Evolutionary conservation across 345 rosid genomes (phyloP).

Genomic region (Eucalyptus pumila): DNA sequence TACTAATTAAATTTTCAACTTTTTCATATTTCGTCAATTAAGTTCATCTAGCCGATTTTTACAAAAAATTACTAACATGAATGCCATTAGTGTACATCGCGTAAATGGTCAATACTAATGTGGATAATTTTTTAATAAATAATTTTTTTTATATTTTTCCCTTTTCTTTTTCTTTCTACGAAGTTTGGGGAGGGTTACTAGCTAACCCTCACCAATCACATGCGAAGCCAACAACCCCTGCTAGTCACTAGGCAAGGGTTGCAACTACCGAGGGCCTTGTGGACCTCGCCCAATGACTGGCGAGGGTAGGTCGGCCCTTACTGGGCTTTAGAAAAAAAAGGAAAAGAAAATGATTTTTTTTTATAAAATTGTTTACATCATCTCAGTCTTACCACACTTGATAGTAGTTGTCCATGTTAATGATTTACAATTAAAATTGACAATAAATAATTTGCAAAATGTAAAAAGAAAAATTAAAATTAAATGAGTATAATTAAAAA

Average conservation of each 20-base stretch:
- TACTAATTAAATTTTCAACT: rapidly evolving
- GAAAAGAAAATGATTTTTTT: too few species aligned
- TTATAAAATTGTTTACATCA: too few species aligned
- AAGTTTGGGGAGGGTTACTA: not conserved
- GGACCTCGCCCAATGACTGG: rapidly evolving
- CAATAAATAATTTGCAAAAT: rapidly evolving
- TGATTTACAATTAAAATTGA: rapidly evolving
- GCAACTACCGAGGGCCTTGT: rapidly evolving
- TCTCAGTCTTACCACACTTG: rapidly evolving
- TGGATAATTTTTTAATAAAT: rapidly evolving
- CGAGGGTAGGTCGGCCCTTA: rapidly evolving
- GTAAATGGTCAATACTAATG: rapidly evolving
- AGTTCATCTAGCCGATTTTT: too few species aligned
- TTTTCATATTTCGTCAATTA: too few species aligned
- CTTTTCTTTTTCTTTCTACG: too few species aligned
- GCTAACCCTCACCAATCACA: rapidly evolving
- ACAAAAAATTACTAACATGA: rapidly evolving
- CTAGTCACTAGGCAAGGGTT: rapidly evolving
- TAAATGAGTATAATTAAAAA: rapidly evolving
- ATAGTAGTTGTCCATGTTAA: rapidly evolving
- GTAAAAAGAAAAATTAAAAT: too few species aligned
- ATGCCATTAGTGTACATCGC: rapidly evolving
- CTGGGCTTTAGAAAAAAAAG: rapidly evolving
- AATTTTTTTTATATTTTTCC: too few species aligned
- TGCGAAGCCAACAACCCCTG: rapidly evolving